Evolutionary conservation across 805 yeast genomes (phyloP).

Genomic region (Kuraishia cidri): DNA sequence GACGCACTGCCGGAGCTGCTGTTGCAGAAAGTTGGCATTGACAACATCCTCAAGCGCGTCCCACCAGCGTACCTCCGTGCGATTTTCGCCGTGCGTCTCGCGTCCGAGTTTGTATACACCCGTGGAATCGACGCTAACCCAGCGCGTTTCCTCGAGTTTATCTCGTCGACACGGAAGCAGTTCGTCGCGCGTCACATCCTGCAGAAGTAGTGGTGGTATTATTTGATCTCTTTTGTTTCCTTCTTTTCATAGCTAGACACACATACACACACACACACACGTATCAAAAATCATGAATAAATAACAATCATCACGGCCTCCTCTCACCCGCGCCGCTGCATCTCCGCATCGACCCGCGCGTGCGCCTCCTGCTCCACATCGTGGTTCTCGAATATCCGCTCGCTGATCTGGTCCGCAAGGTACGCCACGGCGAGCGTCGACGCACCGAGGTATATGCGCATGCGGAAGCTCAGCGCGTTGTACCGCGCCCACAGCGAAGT

Average conservation of each 20-base stretch:
- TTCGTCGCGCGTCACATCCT: constrained; percentile 3
- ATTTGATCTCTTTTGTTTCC: no score
- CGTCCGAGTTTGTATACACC: constrained; percentile 77
- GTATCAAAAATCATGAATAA: no score
- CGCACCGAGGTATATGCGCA: constrained; percentile 20
- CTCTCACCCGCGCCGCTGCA: no score
- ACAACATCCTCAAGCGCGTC: constrained; percentile 60
- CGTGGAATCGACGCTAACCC: constrained; percentile 78
- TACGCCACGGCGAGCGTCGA: constrained; percentile 20
- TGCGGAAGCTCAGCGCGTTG: constrained; percentile 14
- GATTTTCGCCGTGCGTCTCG: constrained; percentile 77
- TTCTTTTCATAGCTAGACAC: no score
- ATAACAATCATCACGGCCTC: no score
- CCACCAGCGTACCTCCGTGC: constrained; percentile 87
- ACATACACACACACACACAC: no score
- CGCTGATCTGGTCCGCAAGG: constrained; percentile 19
- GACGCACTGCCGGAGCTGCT: constrained; percentile 76
- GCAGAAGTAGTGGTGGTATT: no score
- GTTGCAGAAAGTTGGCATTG: constrained; percentile 56
- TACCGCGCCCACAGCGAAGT: constrained; percentile 11
- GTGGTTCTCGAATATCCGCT: constrained; percentile 16
- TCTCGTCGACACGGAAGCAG: constrained; percentile 45
- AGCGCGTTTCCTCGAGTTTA: constrained; percentile 64
- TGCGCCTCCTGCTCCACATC: constrained; percentile 22
- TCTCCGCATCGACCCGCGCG: constrained; percentile 17